phyloP scores from a whole-genome alignment of 768 basidiomycete species.

The Termitomyces sp. region DNA sequence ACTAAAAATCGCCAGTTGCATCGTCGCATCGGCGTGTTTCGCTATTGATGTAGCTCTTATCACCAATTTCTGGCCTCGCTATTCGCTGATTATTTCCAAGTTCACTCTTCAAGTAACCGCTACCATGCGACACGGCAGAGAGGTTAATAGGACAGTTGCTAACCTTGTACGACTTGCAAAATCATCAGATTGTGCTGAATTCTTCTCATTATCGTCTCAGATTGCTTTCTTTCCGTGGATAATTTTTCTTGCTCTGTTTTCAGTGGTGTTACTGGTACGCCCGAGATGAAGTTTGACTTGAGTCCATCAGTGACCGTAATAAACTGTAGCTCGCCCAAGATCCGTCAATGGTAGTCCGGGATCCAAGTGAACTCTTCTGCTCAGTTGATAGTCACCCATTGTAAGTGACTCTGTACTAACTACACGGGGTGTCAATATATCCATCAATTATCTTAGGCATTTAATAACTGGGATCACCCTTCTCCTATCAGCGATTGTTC shows the following conservation, averaged over 20 bases:
- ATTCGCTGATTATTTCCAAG: not conserved
- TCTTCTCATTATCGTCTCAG: not conserved
- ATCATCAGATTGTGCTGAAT: not conserved
- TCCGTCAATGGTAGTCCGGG: not conserved
- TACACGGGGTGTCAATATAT: not conserved
- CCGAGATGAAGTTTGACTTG: not conserved
- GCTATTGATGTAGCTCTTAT: not conserved
- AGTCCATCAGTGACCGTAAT: not conserved
- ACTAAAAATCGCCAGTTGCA: not conserved
- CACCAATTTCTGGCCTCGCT: not conserved
- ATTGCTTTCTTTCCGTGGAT: not conserved
- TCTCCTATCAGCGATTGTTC: not conserved
- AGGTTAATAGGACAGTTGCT: not conserved
- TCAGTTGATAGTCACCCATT: not conserved
- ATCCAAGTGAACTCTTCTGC: not conserved
- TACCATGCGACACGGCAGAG: not conserved
- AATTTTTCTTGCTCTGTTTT: not conserved
- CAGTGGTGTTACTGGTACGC: not conserved
- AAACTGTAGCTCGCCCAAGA: not conserved
- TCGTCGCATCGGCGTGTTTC: slow-evolving; percentile 2
- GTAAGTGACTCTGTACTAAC: not conserved
- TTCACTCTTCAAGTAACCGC: not conserved
- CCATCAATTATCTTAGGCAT: not conserved
- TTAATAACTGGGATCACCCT: not conserved
- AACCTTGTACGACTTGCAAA: not conserved